A percentile compares a stretch with the other conserved stretches of the same genome.
Evolutionary conservation across 2,329 filamentous ascomycete genomes (phyloP).

Genomic region (Lomentospora prolificans): DNA sequence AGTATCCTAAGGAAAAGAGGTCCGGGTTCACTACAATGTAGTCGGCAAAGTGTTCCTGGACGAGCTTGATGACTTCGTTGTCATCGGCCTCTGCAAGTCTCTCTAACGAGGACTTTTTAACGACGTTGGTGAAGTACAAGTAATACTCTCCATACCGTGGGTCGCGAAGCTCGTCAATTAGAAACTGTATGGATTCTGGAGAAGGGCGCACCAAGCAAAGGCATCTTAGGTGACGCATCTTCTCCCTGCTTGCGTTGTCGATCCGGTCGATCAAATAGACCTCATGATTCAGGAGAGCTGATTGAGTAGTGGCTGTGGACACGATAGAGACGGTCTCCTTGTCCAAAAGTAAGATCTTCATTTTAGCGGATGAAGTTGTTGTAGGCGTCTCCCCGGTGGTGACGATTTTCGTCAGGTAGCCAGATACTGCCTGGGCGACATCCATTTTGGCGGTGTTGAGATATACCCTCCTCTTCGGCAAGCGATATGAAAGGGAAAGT

Average conservation of each 20-base stretch:
- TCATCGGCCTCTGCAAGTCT: constrained; percentile 92
- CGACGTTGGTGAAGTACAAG: constrained; percentile 94
- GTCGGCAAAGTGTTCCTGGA: constrained; percentile 95
- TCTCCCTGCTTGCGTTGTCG: constrained; percentile 82
- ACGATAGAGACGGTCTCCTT: constrained; percentile 89
- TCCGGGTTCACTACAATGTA: constrained; percentile 94
- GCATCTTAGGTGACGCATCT: constrained; percentile 95
- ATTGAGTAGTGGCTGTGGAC: constrained; percentile 93
- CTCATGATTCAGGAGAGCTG: constrained; percentile 86
- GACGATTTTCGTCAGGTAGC: constrained; percentile 93
- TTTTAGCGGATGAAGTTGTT: constrained; percentile 68
- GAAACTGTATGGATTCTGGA: constrained; percentile 79
- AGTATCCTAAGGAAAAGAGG: constrained; percentile 70
- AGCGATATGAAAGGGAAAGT: too few species aligned
- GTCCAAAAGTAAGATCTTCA: constrained; percentile 95
- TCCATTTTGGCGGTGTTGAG: constrained; percentile 56
- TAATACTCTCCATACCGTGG: constrained; percentile 97
- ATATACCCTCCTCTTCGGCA: too few species aligned
- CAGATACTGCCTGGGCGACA: constrained; percentile 81
- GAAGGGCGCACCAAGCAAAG: constrained; percentile 89
- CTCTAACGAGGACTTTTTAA: constrained; percentile 92
- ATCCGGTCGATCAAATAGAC: constrained; percentile 96
- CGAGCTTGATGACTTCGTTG: constrained; percentile 86
- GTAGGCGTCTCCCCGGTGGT: constrained; percentile 54
- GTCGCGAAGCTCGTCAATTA: constrained; percentile 91